phyloP scores from a whole-genome alignment of 108 stramenopile species.

The Fragilaria radians region DNA sequence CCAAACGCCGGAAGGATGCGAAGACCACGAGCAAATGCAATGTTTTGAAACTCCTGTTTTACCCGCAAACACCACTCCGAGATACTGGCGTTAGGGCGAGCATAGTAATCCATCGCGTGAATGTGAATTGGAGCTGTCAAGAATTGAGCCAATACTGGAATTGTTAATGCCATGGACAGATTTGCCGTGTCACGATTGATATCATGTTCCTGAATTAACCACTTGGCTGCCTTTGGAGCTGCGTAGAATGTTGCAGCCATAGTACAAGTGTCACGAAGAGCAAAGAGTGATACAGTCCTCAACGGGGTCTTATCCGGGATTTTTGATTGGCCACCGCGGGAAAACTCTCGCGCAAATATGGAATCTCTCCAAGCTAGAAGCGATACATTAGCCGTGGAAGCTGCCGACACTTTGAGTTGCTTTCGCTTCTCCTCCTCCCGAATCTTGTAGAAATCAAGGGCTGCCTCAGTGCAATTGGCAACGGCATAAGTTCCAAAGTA shows the following conservation, averaged over 20 bases:
- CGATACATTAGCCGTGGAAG: conserved; percentile 22
- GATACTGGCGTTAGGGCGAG: conserved; percentile 11
- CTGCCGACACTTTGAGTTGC: conserved; percentile 19
- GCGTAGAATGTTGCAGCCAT: conserved; percentile 36
- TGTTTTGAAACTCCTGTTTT: conserved; percentile 18
- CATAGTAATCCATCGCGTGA: conserved; percentile 35
- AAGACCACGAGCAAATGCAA: conserved; percentile 32
- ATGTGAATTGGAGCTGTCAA: conserved; percentile 35
- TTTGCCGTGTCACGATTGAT: conserved; percentile 17
- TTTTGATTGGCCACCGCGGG: conserved; percentile 5
- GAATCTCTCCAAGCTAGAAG: conserved; percentile 39
- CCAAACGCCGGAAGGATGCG: conserved; percentile 41
- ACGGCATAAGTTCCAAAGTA: conserved; percentile 38
- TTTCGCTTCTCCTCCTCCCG: conserved; percentile 23
- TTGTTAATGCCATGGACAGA: conserved; percentile 22
- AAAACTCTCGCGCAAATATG: conserved; percentile 22
- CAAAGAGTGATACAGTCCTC: conserved; percentile 24
- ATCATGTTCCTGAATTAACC: conserved; percentile 13
- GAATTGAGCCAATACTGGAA: conserved; percentile 25
- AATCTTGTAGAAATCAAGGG: conserved; percentile 20
- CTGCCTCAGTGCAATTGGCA: conserved; percentile 28
- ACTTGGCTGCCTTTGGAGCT: conserved; percentile 24
- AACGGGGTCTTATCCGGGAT: conserved; percentile 17
- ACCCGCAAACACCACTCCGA: conserved; percentile 19
- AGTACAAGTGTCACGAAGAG: conserved; percentile 26